Evolutionary conservation across 75 land plant genomes (phyloP).

Genomic region (Cunninghamia lanceolata): DNA sequence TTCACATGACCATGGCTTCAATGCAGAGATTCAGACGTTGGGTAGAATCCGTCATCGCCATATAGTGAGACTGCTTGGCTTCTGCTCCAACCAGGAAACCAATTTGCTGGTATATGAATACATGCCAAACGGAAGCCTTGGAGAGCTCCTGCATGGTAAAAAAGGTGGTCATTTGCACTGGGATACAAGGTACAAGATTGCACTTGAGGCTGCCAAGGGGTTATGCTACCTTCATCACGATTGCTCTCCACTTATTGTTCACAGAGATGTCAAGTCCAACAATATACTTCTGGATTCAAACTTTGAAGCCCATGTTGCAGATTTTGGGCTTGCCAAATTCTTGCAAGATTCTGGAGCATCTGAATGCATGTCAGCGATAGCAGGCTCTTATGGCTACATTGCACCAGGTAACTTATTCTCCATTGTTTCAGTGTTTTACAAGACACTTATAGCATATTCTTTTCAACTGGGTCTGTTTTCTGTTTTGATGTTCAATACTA

Average conservation of each 20-base stretch:
- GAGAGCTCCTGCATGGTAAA: slow-evolving; percentile 80
- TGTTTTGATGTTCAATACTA: background rate
- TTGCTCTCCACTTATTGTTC: slow-evolving; percentile 70
- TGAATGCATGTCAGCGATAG: slow-evolving; percentile 90
- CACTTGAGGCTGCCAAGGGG: slow-evolving; percentile 79
- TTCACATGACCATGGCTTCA: slow-evolving; percentile 74
- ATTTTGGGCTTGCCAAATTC: slow-evolving; percentile 87
- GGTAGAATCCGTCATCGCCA: slow-evolving; percentile 84
- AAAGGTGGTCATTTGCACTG: slow-evolving; percentile 73
- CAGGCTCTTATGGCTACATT: slow-evolving; percentile 91
- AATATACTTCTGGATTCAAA: slow-evolving; percentile 71
- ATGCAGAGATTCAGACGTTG: slow-evolving; percentile 79
- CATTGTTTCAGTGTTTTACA: background rate
- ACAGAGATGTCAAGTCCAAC: slow-evolving; percentile 88
- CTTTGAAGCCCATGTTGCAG: slow-evolving; percentile 88
- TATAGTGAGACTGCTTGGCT: slow-evolving; percentile 79
- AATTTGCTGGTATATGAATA: slow-evolving; percentile 84
- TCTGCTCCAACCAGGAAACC: slow-evolving; percentile 82
- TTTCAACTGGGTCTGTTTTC: background rate
- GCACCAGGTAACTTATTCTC: slow-evolving; percentile 67
- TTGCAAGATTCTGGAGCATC: slow-evolving; percentile 63
- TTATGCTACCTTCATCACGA: slow-evolving; percentile 87
- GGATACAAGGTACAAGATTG: slow-evolving; percentile 66
- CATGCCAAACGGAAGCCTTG: slow-evolving; percentile 96
- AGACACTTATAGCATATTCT: background rate